Conservation (phyloP, 1,139 yeast species). For the Eremothecium sinecaudum region DNA sequence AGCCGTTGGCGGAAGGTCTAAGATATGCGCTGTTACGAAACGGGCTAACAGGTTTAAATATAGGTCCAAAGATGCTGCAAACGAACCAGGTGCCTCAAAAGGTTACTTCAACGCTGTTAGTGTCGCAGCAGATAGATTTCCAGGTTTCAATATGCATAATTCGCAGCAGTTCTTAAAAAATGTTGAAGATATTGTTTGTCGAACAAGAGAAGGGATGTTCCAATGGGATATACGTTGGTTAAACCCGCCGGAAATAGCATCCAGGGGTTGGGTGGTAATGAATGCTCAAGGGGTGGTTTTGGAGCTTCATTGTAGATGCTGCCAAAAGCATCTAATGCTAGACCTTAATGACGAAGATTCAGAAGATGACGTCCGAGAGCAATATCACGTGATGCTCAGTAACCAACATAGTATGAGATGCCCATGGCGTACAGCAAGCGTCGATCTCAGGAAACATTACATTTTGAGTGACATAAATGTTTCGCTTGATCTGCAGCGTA, state of each 20-base stretch:
- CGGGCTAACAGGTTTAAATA: constrained; percentile 6
- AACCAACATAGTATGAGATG: constrained; percentile 9
- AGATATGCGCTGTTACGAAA: background rate
- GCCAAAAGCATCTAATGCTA: constrained; percentile 11
- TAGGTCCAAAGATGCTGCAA: constrained; percentile 4
- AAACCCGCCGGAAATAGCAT: constrained; percentile 16
- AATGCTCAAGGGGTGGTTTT: constrained; percentile 5
- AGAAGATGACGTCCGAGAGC: constrained; percentile 1
- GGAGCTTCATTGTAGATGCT: constrained; percentile 11
- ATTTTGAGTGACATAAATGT: background rate
- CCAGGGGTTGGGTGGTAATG: constrained; percentile 17
- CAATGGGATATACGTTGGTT: constrained; percentile 16
- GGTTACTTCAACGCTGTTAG: constrained; percentile 11
- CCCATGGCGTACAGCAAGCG: constrained; percentile 1
- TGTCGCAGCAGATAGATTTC: constrained; percentile 5
- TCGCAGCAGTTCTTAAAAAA: constrained; percentile 9
- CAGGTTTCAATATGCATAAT: constrained; percentile 10
- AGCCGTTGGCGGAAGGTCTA: background rate
- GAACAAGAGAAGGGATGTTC: constrained; percentile 8
- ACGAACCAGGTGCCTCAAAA: constrained; percentile 3
- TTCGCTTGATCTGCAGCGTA: constrained; percentile 3
- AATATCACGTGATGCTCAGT: constrained; percentile 5
- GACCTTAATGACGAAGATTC: constrained; percentile 8
- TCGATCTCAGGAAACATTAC: constrained; percentile 2
- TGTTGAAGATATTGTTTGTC: constrained; percentile 9